Percentiles rank a stretch among this genome's conserved stretches.
Evolutionary conservation across 192 early-diverging fungal genomes (phyloP).

Genomic region (Chytriomyces sp.): DNA sequence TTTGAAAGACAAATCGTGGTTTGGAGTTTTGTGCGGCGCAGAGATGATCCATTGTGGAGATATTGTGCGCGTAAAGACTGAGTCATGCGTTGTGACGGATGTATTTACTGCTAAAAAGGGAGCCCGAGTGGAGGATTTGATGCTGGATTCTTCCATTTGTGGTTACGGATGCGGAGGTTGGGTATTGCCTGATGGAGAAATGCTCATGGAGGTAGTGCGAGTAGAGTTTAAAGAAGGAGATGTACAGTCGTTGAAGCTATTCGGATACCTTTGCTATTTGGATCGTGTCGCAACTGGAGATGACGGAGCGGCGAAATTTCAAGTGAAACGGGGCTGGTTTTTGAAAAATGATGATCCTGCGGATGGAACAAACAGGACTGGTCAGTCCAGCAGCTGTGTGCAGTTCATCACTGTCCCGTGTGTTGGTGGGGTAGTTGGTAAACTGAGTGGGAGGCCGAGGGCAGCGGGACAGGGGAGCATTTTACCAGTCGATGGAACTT

Average conservation of each 20-base stretch:
- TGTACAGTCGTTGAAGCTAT: not conserved
- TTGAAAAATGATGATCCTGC: not conserved
- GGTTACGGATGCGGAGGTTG: not conserved
- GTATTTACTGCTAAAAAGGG: not conserved
- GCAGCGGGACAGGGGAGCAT: not conserved
- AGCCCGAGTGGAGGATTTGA: not conserved
- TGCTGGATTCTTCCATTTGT: not conserved
- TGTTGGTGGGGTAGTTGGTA: not conserved
- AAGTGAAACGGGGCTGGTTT: not conserved
- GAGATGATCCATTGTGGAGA: not conserved
- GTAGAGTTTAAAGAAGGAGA: constrained; percentile 15
- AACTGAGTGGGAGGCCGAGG: not conserved
- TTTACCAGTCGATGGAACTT: not conserved
- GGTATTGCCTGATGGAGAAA: not conserved
- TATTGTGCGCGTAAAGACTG: not conserved
- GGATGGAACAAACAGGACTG: not conserved
- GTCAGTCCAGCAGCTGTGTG: not conserved
- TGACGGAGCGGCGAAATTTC: not conserved
- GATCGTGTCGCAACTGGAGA: not conserved
- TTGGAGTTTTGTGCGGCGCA: not conserved
- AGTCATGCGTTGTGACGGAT: not conserved
- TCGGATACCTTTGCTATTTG: constrained; percentile 31
- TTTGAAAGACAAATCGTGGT: not conserved
- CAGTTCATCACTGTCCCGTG: not conserved
- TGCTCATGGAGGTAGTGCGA: constrained; percentile 18